Evolutionary conservation across 176 grass and related monocot species (phyloP).

Genomic region (Carex myosuroides): DNA sequence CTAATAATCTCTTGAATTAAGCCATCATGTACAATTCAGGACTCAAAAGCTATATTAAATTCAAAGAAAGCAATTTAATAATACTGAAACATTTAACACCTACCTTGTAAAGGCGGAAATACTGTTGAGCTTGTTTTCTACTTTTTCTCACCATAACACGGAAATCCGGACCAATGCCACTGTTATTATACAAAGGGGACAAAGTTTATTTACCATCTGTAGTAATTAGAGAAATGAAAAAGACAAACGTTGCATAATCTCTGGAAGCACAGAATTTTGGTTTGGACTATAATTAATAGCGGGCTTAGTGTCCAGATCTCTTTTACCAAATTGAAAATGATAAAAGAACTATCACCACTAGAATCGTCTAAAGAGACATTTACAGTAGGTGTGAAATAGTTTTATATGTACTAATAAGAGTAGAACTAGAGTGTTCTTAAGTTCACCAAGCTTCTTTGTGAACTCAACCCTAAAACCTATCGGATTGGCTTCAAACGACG

Average conservation of each 20-base stretch:
- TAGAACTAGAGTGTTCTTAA: no score
- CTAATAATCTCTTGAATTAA: neutral
- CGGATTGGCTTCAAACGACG: no score
- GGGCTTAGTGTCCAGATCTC: neutral
- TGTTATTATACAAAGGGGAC: conserved; percentile 26
- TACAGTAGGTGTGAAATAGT: neutral
- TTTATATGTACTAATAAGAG: neutral
- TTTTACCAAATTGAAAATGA: neutral
- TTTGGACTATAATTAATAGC: neutral
- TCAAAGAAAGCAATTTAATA: neutral
- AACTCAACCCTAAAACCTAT: no score
- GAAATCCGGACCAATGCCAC: conserved; percentile 82
- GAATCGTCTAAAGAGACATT: neutral
- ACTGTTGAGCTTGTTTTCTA: conserved; percentile 68
- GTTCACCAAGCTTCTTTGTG: no score
- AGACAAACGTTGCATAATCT: neutral
- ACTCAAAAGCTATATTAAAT: neutral
- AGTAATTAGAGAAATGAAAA: neutral
- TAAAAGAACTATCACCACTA: neutral
- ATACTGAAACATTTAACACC: no score
- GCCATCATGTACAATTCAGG: neutral
- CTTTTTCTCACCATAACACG: conserved; percentile 55
- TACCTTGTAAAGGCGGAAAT: conserved; percentile 75
- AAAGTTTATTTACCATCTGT: neutral
- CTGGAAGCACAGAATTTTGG: neutral